Base-by-base conservation (phyloP, 2,329 filamentous ascomycete species). In the Paramyrothecium sp. region DNA sequence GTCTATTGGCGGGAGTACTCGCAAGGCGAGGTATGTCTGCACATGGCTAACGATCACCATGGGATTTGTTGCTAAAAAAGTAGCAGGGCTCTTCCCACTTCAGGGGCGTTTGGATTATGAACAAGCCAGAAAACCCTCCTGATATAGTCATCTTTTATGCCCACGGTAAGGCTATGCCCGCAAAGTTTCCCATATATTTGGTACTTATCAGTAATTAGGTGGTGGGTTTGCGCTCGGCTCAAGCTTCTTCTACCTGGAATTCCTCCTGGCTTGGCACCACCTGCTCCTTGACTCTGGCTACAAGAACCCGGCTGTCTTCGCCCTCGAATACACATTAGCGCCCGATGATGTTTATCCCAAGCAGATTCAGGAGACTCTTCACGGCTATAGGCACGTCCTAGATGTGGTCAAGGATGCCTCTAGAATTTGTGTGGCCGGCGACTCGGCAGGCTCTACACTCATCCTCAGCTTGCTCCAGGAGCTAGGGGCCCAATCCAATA, bases 221-320 rank as follows among this genome's bases (percentile, higher is more conserved):
- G 92, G 92, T 21, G 92, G 92, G 1, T 95, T 96, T 70, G 85
- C 86, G 7, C 90, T 96, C 87, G 92, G 91, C 3, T 92, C 89
- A 13, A 79, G 83, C 19, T 90, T 89, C 74, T 96, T 96, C 71
- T 96, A 96, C 70, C 82, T 93, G 38, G 92, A 96, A 66, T 95
- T 94, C 63, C 79, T 96, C 3, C 76, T 94, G 55, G 83, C 86
- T 10, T 92, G 89, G 88, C 76, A 90, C 13, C 78, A 81, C 48
- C 75, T 92, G 19, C 78, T 96, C 44, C 79, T 84, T 56, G 75
- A 82, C 54, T 76, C 79, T 19, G 89, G 89, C 2, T 94, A 89
- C 70, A 70, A 75, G 11, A 95, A 93, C 66, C 91, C 91, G 1
- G 89, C 89, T 21, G 82, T 95, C 3, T 92, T 95, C 67, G 86